Conservation (phyloP, 345 rosid genomes). For the Chamaenerion angustifolium region DNA sequence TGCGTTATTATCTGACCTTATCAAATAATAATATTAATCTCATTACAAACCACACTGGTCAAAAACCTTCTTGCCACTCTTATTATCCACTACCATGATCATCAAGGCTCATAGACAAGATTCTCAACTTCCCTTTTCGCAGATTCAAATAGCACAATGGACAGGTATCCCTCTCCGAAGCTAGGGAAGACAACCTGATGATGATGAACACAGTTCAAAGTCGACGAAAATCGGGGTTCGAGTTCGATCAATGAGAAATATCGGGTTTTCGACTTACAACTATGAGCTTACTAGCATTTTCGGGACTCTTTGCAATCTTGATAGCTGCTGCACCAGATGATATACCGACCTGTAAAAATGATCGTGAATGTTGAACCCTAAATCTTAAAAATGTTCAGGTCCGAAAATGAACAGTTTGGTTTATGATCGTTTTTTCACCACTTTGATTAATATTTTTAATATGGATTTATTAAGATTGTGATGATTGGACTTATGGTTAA, state of each 20-base stretch:
- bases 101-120: conserved; percentile 15
- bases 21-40: no score
- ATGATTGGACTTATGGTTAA: no score
- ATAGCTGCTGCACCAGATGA: conserved; percentile 70
- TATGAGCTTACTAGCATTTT: conserved; percentile 57
- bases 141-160: conserved; percentile 21
- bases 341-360: conserved; percentile 38
- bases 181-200: conserved; percentile 18
- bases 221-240: background rate
- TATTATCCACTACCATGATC: background rate
- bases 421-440: no score
- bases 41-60: no score
- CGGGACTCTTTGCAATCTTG: conserved; percentile 42
- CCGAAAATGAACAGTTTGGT: no score
- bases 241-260: no score
- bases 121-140: conserved; percentile 20
- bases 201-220: background rate
- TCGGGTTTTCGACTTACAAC: conserved; percentile 33
- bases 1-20: no score
- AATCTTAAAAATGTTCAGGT: no score
- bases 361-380: background rate
- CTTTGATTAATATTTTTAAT: no score
- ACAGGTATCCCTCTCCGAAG: conserved; percentile 30
- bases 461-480: no score
- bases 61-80: no score